A percentile compares a stretch with the other conserved stretches of the same genome.
phyloP scores from a whole-genome alignment of 495 filamentous ascomycete species.

The Antarctomyces pellizariae region DNA sequence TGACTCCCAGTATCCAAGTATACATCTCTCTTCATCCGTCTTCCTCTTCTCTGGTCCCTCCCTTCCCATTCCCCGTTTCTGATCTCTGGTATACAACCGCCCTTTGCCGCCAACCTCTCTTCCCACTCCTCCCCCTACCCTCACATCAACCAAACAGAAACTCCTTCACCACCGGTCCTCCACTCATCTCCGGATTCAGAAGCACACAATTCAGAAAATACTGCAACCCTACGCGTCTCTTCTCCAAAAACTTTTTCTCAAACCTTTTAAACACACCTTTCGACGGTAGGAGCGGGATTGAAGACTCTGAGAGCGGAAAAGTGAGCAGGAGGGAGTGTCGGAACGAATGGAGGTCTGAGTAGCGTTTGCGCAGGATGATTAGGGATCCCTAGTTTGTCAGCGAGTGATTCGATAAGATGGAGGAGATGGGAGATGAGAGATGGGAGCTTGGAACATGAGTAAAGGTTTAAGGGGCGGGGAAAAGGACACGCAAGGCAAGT shows the following conservation, averaged over 20 bases:
- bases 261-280: constrained; percentile 31
- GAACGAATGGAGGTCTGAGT: constrained; percentile 33
- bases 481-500: too few species aligned
- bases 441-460: too few species aligned
- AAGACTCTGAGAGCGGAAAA: constrained; percentile 28
- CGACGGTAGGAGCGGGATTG: constrained; percentile 29
- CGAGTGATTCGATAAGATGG: too few species aligned
- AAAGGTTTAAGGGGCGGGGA: too few species aligned
- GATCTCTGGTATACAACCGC: too few species aligned
- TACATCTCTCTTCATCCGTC: too few species aligned
- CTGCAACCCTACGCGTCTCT: constrained; percentile 26
- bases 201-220: constrained; percentile 34
- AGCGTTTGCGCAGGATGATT: constrained; percentile 32
- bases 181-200: constrained; percentile 31
- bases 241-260: constrained; percentile 25
- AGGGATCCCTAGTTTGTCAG: too few species aligned
- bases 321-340: constrained; percentile 23
- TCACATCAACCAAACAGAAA: constrained; percentile 33
- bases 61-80: too few species aligned
- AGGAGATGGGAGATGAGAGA: too few species aligned
- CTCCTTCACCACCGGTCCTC: constrained; percentile 29
- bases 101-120: too few species aligned
- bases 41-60: too few species aligned
- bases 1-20: too few species aligned
- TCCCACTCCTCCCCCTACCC: neutral